These are phyloP conservation scores for Ulmus americana DNA, from an alignment of 331 rosid genomes.

Conservation along the genomic window DNA sequence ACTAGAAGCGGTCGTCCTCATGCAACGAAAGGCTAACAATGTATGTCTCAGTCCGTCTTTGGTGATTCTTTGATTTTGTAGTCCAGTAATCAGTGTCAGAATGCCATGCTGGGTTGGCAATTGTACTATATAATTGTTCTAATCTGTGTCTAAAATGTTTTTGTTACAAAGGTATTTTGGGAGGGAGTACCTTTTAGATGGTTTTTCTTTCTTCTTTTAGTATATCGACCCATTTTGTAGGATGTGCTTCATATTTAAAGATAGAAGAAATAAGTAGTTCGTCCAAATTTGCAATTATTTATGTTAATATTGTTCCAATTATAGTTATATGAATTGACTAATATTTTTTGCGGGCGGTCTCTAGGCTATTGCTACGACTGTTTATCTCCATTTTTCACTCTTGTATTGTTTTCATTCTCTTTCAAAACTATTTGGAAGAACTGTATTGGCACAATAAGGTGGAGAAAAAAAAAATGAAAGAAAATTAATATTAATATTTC, in stretches of 20 bases:
- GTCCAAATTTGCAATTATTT: slow-evolving; percentile 3
- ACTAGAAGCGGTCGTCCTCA: slow-evolving; percentile 24
- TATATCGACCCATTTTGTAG: slow-evolving; percentile 37
- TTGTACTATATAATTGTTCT: slow-evolving; percentile 49
- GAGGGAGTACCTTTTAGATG: slow-evolving; percentile 27
- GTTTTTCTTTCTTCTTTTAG: slow-evolving; percentile 4
- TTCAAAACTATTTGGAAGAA: no score
- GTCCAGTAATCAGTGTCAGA: slow-evolving; percentile 33
- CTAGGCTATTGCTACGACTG: not conserved
- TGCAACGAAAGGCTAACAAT: slow-evolving; percentile 37
- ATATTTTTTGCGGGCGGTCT: not conserved
- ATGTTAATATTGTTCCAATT: not conserved
- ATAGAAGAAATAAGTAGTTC: slow-evolving; percentile 34
- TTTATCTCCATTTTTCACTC: no score
- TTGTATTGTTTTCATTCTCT: no score
- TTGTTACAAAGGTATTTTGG: slow-evolving; percentile 33
- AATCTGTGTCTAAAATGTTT: slow-evolving; percentile 26
- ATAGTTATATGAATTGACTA: not conserved
- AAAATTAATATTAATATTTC: no score
- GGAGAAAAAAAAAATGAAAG: no score
- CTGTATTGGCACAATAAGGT: no score
- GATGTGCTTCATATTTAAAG: slow-evolving; percentile 29
- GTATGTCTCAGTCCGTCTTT: slow-evolving; percentile 26
- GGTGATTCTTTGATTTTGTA: slow-evolving; percentile 62
- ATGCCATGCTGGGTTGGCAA: slow-evolving; percentile 37